phyloP scores from a whole-genome alignment of 192 early-diverging fungal genomes.

The Haplosporangium gracile region DNA sequence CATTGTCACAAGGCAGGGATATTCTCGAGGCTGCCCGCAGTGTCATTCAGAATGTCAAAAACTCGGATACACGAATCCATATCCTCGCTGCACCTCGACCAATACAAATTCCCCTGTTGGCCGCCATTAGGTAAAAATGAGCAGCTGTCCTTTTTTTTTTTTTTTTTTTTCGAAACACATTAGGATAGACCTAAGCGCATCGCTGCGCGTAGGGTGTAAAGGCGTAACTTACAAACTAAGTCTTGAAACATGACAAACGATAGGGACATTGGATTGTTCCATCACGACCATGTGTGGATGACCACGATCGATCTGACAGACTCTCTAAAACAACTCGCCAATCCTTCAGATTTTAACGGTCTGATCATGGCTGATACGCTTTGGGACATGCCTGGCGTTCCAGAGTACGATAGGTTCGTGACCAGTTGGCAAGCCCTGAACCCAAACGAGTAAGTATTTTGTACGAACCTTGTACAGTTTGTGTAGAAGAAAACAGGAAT shows the following conservation, averaged over 20 bases:
- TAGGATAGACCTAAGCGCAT: too few relatives aligned
- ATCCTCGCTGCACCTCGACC: constrained; percentile 20
- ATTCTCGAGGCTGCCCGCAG: background rate
- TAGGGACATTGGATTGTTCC: constrained; percentile 30
- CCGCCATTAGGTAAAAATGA: constrained; percentile 12
- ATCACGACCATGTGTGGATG: constrained; percentile 30
- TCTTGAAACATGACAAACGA: background rate
- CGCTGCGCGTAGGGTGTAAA: too few relatives aligned
- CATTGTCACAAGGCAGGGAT: background rate
- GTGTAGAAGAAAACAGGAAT: background rate
- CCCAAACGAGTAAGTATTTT: background rate
- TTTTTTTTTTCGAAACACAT: background rate
- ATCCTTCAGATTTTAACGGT: constrained; percentile 29
- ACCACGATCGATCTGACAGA: constrained; percentile 39
- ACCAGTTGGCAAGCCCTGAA: constrained; percentile 16
- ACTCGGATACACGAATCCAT: constrained; percentile 39
- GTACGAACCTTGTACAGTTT: background rate
- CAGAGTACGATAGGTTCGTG: constrained; percentile 27
- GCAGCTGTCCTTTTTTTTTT: background rate
- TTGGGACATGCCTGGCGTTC: constrained; percentile 29
- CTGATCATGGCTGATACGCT: constrained; percentile 41
- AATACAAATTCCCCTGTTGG: constrained; percentile 6
- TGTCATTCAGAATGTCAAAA: background rate
- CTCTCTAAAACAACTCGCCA: background rate
- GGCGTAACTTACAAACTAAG: background rate